Evolutionary conservation across 495 filamentous ascomycete genomes (phyloP).

Genomic region (Penicillium paxilli): DNA sequence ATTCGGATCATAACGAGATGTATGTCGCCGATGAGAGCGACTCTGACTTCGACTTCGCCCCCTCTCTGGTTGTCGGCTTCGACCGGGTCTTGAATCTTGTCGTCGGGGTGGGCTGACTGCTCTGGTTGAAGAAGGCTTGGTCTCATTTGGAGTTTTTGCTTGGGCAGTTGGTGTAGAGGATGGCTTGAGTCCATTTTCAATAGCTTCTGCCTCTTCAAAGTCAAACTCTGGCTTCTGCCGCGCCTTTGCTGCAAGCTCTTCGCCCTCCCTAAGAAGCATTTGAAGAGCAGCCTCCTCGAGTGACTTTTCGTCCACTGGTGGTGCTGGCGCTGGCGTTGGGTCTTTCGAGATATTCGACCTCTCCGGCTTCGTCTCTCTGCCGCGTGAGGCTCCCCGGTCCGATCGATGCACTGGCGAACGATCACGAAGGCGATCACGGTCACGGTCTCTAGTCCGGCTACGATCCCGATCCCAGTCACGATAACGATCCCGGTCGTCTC

Average conservation of each 20-base stretch:
- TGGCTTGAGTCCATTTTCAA: slow-evolving; percentile 46
- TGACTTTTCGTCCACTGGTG: slow-evolving; percentile 55
- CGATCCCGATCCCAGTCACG: slow-evolving; percentile 44
- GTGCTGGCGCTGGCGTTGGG: slow-evolving; percentile 36
- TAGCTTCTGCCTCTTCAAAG: slow-evolving; percentile 50
- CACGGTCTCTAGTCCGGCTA: slow-evolving; percentile 34
- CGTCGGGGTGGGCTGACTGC: slow-evolving; percentile 28
- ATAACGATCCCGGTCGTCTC: slow-evolving; percentile 47
- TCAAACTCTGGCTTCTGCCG: slow-evolving; percentile 60
- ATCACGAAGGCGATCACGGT: slow-evolving; percentile 38
- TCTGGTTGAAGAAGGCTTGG: slow-evolving; percentile 31
- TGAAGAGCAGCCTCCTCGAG: slow-evolving; percentile 58
- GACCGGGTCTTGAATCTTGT: slow-evolving; percentile 30
- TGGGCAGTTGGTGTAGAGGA: slow-evolving; percentile 16
- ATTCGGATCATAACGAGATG: slow-evolving; percentile 37
- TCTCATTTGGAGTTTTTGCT: slow-evolving; percentile 28
- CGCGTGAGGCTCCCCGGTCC: slow-evolving; percentile 38
- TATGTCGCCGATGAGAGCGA: slow-evolving; percentile 28
- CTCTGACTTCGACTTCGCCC: slow-evolving; percentile 38
- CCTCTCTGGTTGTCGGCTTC: slow-evolving; percentile 25
- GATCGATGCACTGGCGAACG: slow-evolving; percentile 38
- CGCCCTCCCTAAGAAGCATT: slow-evolving; percentile 57
- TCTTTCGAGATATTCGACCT: slow-evolving; percentile 40
- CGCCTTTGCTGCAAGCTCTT: slow-evolving; percentile 60
- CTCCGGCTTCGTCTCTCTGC: slow-evolving; percentile 40